Evolutionary conservation across 495 filamentous ascomycete species (phyloP).

Genomic region (Penicillium goetzii): DNA sequence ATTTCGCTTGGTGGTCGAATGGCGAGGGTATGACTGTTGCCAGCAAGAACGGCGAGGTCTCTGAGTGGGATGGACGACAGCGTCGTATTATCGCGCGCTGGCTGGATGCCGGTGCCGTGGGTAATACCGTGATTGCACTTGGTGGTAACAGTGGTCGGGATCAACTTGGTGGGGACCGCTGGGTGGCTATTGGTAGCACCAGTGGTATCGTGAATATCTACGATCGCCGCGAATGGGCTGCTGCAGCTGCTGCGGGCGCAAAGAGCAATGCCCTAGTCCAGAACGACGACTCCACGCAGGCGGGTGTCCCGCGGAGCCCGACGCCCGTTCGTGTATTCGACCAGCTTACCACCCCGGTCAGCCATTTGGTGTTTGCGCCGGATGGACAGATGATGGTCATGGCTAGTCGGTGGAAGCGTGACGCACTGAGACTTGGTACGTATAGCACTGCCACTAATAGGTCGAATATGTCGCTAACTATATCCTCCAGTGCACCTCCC

Average conservation of each 20-base stretch:
- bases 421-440: conserved; percentile 75
- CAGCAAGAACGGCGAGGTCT: conserved; percentile 86
- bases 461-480: conserved; percentile 20
- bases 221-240: conserved; percentile 69
- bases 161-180: conserved; percentile 78
- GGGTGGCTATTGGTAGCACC: conserved; percentile 82
- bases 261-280: conserved; percentile 25
- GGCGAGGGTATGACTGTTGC: conserved; percentile 77
- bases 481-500: conserved; percentile 73
- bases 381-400: conserved; percentile 89
- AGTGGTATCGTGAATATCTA: conserved; percentile 92
- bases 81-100: conserved; percentile 75
- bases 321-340: conserved; percentile 72
- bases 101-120: conserved; percentile 88
- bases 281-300: conserved; percentile 19
- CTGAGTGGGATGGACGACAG: conserved; percentile 77
- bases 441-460: conserved; percentile 1
- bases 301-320: conserved; percentile 55
- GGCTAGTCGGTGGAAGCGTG: conserved; percentile 81
- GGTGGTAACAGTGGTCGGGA: conserved; percentile 64
- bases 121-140: conserved; percentile 77
- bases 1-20: conserved; percentile 88
- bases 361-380: conserved; percentile 74
- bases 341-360: conserved; percentile 83
- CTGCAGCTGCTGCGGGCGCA: conserved; percentile 38